A percentile compares a stretch with the other conserved stretches of the same genome.
These are phyloP conservation scores for Obba rivulosa DNA, from an alignment of 768 basidiomycete genomes.

Conservation along the genomic window DNA sequence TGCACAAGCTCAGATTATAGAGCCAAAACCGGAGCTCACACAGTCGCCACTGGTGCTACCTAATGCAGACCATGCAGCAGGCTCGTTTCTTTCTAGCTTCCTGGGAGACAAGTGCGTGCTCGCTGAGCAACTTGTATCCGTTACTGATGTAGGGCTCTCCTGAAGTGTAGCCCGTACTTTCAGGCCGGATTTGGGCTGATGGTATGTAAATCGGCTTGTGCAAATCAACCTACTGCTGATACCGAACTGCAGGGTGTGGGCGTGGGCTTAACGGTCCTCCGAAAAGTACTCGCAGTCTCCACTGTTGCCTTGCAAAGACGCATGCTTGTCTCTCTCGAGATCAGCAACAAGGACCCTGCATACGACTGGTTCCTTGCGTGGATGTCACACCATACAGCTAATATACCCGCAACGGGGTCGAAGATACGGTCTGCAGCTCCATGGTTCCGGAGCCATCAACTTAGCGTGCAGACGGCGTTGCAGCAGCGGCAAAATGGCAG, in stretches of 20 bases:
- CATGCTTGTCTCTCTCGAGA: slow-evolving; percentile 91
- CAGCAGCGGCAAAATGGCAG: slow-evolving; percentile 90
- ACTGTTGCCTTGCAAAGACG: slow-evolving; percentile 77
- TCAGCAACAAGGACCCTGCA: slow-evolving; percentile 90
- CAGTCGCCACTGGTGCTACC: too few relatives aligned
- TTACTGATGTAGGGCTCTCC: slow-evolving; percentile 6
- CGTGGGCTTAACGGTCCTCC: slow-evolving; percentile 71
- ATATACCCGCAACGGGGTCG: slow-evolving; percentile 23
- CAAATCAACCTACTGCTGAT: not conserved
- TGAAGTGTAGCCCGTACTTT: slow-evolving; percentile 78
- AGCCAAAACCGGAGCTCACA: too few relatives aligned
- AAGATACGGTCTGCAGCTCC: slow-evolving; percentile 21
- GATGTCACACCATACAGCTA: slow-evolving; percentile 75
- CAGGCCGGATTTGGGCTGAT: slow-evolving; percentile 97
- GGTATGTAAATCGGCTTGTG: slow-evolving; percentile 40
- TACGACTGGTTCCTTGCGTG: slow-evolving; percentile 97
- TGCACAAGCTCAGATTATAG: too few relatives aligned
- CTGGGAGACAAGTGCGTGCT: slow-evolving; percentile 23
- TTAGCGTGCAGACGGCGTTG: slow-evolving; percentile 90
- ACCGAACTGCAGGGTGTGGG: slow-evolving; percentile 68
- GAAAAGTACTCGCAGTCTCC: slow-evolving; percentile 64
- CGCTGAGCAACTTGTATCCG: not conserved
- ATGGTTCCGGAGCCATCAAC: slow-evolving; percentile 80
- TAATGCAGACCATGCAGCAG: not conserved
- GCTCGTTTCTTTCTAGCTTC: slow-evolving; percentile 14